Percentiles rank a stretch among this genome's conserved stretches.
phyloP scores from a whole-genome alignment of 2,329 filamentous ascomycete genomes.

The Colletotrichum sansevieriae region DNA sequence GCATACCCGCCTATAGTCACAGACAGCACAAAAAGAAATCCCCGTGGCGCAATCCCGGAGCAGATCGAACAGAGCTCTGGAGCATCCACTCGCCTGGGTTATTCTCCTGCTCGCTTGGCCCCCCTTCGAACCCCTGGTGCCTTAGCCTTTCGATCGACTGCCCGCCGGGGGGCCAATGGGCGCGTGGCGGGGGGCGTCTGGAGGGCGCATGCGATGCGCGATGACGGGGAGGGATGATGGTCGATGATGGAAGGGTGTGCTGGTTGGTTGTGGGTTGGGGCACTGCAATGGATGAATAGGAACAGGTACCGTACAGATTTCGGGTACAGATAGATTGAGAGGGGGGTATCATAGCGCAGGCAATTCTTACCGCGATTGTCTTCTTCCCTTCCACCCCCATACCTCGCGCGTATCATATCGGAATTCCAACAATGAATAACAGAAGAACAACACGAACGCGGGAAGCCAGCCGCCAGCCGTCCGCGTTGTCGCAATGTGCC shows the following conservation, averaged over 20 bases:
- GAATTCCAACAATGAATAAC: constrained; percentile 2
- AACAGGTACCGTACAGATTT: background rate
- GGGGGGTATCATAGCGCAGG: constrained; percentile 29
- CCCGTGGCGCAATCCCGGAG: constrained; percentile 36
- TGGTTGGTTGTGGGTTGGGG: background rate
- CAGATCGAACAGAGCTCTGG: constrained; percentile 41
- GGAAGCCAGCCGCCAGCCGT: constrained; percentile 33
- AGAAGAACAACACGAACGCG: constrained; percentile 19
- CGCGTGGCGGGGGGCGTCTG: constrained; percentile 6
- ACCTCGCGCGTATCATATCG: background rate
- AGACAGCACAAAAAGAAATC: constrained; percentile 18
- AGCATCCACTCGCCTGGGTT: constrained; percentile 38
- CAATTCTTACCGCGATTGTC: background rate
- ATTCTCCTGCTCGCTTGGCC: constrained; percentile 31
- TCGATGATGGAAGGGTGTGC: constrained; percentile 9
- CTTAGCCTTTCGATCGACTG: constrained; percentile 37
- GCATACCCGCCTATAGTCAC: constrained; percentile 18
- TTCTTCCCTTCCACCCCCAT: background rate
- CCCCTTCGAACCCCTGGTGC: constrained; percentile 28
- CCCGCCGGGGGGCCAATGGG: constrained; percentile 32
- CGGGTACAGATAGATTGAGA: constrained; percentile 8
- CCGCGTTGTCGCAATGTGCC: constrained; percentile 35
- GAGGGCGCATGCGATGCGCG: constrained; percentile 9
- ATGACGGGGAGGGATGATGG: constrained; percentile 10
- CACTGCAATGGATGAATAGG: background rate